Conservation (phyloP, 2,329 filamentous ascomycete species). For the Trichothecium roseum region DNA sequence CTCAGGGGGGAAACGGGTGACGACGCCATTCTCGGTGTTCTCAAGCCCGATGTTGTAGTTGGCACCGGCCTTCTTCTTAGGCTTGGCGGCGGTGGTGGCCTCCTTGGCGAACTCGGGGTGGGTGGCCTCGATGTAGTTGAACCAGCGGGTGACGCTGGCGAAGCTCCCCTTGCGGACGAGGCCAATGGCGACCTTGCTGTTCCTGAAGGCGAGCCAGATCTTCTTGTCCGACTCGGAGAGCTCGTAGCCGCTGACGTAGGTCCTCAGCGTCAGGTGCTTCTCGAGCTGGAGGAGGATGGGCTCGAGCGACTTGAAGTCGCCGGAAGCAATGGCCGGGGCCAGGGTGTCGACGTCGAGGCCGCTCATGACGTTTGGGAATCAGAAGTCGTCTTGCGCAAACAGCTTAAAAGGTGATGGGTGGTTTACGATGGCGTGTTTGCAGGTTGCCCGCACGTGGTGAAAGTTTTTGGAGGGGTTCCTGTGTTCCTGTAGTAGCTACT, state of each 20-base stretch:
- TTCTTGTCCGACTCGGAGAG: constrained; percentile 69
- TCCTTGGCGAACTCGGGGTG: constrained; percentile 67
- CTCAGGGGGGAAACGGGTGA: constrained; percentile 88
- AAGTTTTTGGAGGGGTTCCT: too few species aligned
- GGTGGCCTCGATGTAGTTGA: constrained; percentile 69
- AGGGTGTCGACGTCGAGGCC: constrained; percentile 3
- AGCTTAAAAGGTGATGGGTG: too few species aligned
- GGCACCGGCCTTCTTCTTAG: constrained; percentile 63
- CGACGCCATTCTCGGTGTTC: constrained; percentile 78
- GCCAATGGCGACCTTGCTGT: constrained; percentile 73
- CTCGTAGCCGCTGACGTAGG: constrained; percentile 74
- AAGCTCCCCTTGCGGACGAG: constrained; percentile 71
- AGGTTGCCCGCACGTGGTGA: too few species aligned
- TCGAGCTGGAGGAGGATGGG: constrained; percentile 46
- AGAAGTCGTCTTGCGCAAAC: too few species aligned
- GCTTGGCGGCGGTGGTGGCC: constrained; percentile 50
- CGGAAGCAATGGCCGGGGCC: constrained; percentile 2
- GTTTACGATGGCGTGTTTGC: too few species aligned
- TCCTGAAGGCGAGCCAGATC: constrained; percentile 73
- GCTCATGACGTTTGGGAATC: constrained; percentile 1
- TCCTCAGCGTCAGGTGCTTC: constrained; percentile 76
- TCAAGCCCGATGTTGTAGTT: constrained; percentile 84
- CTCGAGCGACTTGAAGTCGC: constrained; percentile 5
- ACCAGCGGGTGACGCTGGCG: constrained; percentile 77
- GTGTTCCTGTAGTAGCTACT: too few species aligned